Evolutionary conservation across 768 basidiomycete genomes (phyloP).

Genomic region (Cystobasidium ongulense): DNA sequence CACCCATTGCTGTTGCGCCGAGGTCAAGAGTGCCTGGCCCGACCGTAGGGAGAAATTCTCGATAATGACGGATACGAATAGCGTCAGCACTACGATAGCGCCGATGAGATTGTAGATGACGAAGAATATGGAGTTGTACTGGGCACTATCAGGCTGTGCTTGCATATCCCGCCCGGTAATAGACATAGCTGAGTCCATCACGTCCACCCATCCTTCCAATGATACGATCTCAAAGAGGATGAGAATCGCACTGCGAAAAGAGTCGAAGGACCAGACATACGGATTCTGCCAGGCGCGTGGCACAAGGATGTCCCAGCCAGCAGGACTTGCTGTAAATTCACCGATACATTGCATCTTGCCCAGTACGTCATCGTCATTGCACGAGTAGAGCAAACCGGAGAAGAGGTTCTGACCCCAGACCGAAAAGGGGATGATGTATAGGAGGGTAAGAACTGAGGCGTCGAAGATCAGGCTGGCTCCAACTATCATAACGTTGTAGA

Average conservation of each 20-base stretch:
- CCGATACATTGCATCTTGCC: slow-evolving; percentile 62
- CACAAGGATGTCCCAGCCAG: slow-evolving; percentile 57
- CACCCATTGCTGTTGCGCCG: slow-evolving; percentile 85
- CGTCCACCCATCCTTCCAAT: slow-evolving; percentile 93
- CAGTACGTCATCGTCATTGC: slow-evolving; percentile 60
- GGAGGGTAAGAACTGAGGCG: slow-evolving; percentile 75
- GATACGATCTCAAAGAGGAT: slow-evolving; percentile 96
- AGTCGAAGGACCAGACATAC: slow-evolving; percentile 81
- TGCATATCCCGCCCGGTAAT: slow-evolving; percentile 64
- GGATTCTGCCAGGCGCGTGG: slow-evolving; percentile 89
- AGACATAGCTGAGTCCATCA: slow-evolving; percentile 69
- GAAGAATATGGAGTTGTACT: slow-evolving; percentile 82
- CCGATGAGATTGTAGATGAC: slow-evolving; percentile 84
- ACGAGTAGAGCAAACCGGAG: slow-evolving; percentile 68
- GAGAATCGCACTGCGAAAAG: slow-evolving; percentile 68
- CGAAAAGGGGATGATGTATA: slow-evolving; percentile 53
- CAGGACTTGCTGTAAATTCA: slow-evolving; percentile 59
- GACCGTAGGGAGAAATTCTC: slow-evolving; percentile 81
- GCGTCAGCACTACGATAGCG: slow-evolving; percentile 66
- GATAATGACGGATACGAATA: slow-evolving; percentile 62
- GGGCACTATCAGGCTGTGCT: slow-evolving; percentile 62
- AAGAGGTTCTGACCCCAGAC: slow-evolving; percentile 94
- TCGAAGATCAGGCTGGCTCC: slow-evolving; percentile 77
- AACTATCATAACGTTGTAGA: slow-evolving; percentile 67
- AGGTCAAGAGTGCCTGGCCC: slow-evolving; percentile 74